Evolutionary conservation across 306 rosid genomes (phyloP).

Genomic region (Corylus avellana): DNA sequence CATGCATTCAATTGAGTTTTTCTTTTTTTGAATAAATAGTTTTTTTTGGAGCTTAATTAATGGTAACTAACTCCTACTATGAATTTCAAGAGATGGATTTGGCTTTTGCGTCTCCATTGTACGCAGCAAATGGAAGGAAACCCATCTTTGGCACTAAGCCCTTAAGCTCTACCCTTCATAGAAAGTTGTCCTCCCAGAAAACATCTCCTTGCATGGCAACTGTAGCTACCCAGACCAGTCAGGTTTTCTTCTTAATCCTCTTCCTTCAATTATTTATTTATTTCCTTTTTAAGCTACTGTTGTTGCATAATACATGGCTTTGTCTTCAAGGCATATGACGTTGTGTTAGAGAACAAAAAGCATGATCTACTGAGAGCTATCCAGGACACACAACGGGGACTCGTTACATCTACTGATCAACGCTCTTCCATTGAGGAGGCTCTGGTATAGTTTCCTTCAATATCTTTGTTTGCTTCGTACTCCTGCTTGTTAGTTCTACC

Average conservation of each 20-base stretch:
- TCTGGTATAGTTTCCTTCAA: constrained; percentile 39
- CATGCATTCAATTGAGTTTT: neutral
- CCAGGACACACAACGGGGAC: constrained; percentile 85
- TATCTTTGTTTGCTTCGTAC: constrained; percentile 13
- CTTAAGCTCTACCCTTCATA: constrained; percentile 10
- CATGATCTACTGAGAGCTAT: constrained; percentile 52
- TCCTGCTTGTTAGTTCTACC: too few species aligned
- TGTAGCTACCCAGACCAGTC: constrained; percentile 33
- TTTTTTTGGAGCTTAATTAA: neutral
- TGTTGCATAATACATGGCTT: neutral
- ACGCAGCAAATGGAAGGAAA: constrained; percentile 29
- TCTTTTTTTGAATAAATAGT: neutral
- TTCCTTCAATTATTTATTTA: neutral
- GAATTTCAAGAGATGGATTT: constrained; percentile 38
- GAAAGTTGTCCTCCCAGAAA: constrained; percentile 28
- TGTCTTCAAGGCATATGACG: constrained; percentile 40
- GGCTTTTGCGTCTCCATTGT: constrained; percentile 34
- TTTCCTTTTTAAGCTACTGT: neutral
- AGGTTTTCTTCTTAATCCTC: constrained; percentile 34
- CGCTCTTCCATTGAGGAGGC: constrained; percentile 85
- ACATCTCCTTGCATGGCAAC: constrained; percentile 29
- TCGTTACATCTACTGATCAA: constrained; percentile 68
- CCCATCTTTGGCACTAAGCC: constrained; percentile 27
- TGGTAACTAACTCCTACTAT: neutral
- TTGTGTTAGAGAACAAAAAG: constrained; percentile 66